These are phyloP conservation scores for Pugionium dolabratum DNA, from an alignment of 345 rosid genomes.

Conservation along the genomic window DNA sequence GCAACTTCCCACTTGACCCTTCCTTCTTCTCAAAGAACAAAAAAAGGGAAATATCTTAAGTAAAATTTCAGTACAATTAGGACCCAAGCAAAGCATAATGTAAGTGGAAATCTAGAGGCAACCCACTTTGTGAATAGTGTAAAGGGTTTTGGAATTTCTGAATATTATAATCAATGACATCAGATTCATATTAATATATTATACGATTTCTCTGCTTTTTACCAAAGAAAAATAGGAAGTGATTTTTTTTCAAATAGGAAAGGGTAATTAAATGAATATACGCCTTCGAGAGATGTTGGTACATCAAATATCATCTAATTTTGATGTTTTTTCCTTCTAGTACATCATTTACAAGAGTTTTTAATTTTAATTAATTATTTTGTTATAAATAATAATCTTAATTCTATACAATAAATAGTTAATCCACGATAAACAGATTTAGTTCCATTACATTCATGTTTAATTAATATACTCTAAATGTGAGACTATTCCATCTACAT, in stretches of 20 bases:
- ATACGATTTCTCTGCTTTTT: slow-evolving; percentile 9
- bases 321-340: too few relatives aligned
- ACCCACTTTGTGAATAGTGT: slow-evolving; percentile 52
- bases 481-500: too few relatives aligned
- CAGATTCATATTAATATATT: slow-evolving; percentile 20
- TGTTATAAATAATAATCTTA: too few relatives aligned
- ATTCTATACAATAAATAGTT: too few relatives aligned
- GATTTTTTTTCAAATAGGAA: background rate
- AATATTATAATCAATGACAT: slow-evolving; percentile 10
- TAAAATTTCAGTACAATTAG: slow-evolving; percentile 25
- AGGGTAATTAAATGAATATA: background rate
- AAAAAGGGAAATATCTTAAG: slow-evolving; percentile 28
- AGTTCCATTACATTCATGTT: too few relatives aligned
- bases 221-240: background rate
- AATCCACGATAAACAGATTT: too few relatives aligned
- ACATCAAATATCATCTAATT: slow-evolving; percentile 13
- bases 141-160: slow-evolving; percentile 24
- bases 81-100: slow-evolving; percentile 26
- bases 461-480: too few relatives aligned
- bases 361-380: too few relatives aligned
- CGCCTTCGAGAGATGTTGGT: background rate
- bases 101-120: slow-evolving; percentile 74
- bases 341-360: too few relatives aligned
- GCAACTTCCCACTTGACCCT: slow-evolving; percentile 56
- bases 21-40: slow-evolving; percentile 61